Conservation (phyloP, 2,329 filamentous ascomycete genomes). For the Clonostachys sp. region DNA sequence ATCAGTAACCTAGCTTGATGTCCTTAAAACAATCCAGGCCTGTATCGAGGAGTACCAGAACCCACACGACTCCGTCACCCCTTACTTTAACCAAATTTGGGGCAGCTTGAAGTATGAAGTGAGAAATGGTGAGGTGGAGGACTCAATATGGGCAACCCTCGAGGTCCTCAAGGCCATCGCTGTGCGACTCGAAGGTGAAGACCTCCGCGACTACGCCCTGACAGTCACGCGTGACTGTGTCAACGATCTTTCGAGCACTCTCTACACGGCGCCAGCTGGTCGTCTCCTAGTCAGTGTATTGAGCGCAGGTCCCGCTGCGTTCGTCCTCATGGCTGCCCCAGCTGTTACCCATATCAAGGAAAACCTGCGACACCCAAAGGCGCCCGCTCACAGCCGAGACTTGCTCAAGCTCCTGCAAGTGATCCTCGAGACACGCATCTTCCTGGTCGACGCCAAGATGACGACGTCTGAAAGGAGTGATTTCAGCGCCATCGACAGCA, state of each 20-base stretch:
- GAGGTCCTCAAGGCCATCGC: slow-evolving; percentile 47
- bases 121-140: slow-evolving; percentile 54
- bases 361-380: slow-evolving; percentile 45
- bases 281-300: slow-evolving; percentile 46
- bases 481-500: slow-evolving; percentile 26
- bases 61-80: slow-evolving; percentile 38
- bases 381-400: slow-evolving; percentile 43
- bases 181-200: slow-evolving; percentile 34
- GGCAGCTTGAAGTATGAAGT: slow-evolving; percentile 59
- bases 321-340: slow-evolving; percentile 40
- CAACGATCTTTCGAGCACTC: slow-evolving; percentile 46
- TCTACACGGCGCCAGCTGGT: slow-evolving; percentile 47
- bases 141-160: slow-evolving; percentile 51
- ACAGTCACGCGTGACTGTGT: slow-evolving; percentile 47
- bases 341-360: slow-evolving; percentile 43
- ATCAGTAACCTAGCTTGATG: slow-evolving; percentile 36
- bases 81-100: slow-evolving; percentile 49
- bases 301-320: slow-evolving; percentile 41
- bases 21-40: slow-evolving; percentile 49
- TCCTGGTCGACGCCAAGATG: slow-evolving; percentile 26
- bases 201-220: slow-evolving; percentile 39
- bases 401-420: slow-evolving; percentile 46
- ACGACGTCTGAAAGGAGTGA: slow-evolving; percentile 26
- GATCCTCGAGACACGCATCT: slow-evolving; percentile 39
- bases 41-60: slow-evolving; percentile 45